Conservation (phyloP, 139 green algal species). For the Picochlorum sp. region DNA sequence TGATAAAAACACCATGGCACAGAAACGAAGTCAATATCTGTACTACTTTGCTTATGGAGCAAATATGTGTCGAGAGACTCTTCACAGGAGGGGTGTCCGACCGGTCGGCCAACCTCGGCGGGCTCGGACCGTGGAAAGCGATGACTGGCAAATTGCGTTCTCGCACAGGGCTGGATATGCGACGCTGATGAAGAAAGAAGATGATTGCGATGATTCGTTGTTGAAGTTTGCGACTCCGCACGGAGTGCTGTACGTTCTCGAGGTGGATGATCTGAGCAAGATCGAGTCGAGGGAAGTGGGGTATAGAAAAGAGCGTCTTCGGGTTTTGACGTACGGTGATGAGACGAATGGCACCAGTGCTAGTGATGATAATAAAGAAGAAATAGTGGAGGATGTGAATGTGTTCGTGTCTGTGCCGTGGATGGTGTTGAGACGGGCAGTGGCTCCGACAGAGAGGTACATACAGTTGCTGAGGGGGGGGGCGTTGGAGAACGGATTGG, state of each 20-base stretch:
- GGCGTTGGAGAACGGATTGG: neutral
- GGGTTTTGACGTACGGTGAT: neutral
- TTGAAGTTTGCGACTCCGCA: neutral
- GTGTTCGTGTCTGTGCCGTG: neutral
- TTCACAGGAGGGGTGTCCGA: slow-evolving; percentile 2
- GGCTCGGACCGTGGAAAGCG: neutral
- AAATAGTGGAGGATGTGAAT: neutral
- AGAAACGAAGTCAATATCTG: too few species aligned
- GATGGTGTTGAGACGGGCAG: neutral
- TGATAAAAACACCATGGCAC: too few species aligned
- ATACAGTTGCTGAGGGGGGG: neutral
- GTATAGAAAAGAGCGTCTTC: neutral
- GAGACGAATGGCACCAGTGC: neutral
- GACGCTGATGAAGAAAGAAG: neutral
- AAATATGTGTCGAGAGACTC: slow-evolving; percentile 1
- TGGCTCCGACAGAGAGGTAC: neutral
- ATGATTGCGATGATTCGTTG: neutral
- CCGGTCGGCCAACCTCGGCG: neutral
- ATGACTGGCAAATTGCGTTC: slow-evolving; percentile 3
- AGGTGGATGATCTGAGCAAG: neutral
- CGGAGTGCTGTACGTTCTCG: slow-evolving; percentile 4
- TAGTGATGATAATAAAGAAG: neutral
- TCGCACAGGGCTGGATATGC: slow-evolving; percentile 11
- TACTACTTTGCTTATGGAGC: slow-evolving; percentile 13
- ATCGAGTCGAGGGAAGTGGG: slow-evolving; percentile 3